A percentile compares a stretch with the other conserved stretches of the same genome.
Evolutionary conservation across 1,284 basidiomycete genomes (phyloP).

Genomic region (Schizophyllum commune): DNA sequence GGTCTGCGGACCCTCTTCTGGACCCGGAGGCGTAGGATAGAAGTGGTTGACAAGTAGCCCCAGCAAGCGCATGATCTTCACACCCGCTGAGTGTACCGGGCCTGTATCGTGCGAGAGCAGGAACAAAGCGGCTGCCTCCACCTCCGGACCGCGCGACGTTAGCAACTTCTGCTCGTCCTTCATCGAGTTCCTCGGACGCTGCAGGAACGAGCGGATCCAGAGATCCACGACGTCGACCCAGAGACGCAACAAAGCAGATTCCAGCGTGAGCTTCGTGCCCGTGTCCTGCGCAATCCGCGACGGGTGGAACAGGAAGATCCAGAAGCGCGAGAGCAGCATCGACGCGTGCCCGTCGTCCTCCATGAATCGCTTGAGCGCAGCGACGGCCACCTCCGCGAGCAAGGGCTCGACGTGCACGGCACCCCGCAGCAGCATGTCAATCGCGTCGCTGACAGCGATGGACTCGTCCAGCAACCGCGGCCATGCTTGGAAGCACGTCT

Average conservation of each 20-base stretch:
- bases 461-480: constrained; percentile 68
- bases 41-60: constrained; percentile 38
- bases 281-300: constrained; percentile 61
- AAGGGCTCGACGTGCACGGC: constrained; percentile 79
- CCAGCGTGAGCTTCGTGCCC: constrained; percentile 42
- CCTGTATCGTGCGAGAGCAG: constrained; percentile 61
- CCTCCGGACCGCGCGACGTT: constrained; percentile 26
- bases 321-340: constrained; percentile 65
- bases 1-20: constrained; percentile 17
- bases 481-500: constrained; percentile 80
- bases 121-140: constrained; percentile 75
- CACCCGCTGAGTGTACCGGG: constrained; percentile 45
- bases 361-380: constrained; percentile 71
- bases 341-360: constrained; percentile 49
- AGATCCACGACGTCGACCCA: constrained; percentile 73
- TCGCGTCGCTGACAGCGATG: constrained; percentile 50
- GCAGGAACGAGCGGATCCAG: constrained; percentile 49
- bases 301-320: constrained; percentile 74
- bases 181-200: constrained; percentile 29
- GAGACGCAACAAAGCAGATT: constrained; percentile 60
- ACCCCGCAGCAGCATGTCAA: constrained; percentile 78
- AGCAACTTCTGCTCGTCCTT: constrained; percentile 26
- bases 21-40: constrained; percentile 21
- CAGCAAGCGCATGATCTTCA: constrained; percentile 53
- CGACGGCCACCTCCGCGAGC: constrained; percentile 62